Base-by-base conservation (phyloP, 2,329 filamentous ascomycete genomes). In the Aspergillus arachidicola region DNA sequence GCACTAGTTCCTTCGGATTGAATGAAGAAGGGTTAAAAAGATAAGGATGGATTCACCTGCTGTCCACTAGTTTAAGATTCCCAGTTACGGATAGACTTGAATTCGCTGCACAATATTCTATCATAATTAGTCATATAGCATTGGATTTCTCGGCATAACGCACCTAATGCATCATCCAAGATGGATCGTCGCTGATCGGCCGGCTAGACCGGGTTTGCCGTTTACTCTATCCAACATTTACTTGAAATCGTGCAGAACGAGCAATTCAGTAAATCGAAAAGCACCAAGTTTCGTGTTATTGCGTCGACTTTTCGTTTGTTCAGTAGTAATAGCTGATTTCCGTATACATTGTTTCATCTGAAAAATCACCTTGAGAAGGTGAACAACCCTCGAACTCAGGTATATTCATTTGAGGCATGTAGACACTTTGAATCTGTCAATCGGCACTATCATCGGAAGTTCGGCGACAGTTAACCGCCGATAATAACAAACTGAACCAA, bases 151-250 rank as follows among this genome's bases (percentile, higher is more conserved):
- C 36, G 38, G 38, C 56, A 58, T 58, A 48, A 58, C 41, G 21
- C 41, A 34, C 16, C 56, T 48, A 21, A 32, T 45, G 41, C 56
- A 53, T 58, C 41, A 48, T 58, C n/a, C 28, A 7, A 34, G 26
- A 21, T 34, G 14, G 32, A 58, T 61, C 43, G 30, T 19, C 54
- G n/a, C 36, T 26, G 60, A 61, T 61, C 60, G 56, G 54, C 60
- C 55, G 60, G 55, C 32, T 58, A 48, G 53, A 53, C 48, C 54
- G 32, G 59, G 19, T 54, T 54, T 32, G 51, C 51, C 9, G 7
- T 36, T n/a, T 21, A 36, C 21, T 36, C 12, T 36, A 7, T 55
- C 16, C 48, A 32, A n/a, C 26, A 5, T 30, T 21, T 51, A n/a
- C 38, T 3, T 32, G 12, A 51, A 30, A 11, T 51, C 12, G 26